phyloP scores from a whole-genome alignment of 2,329 filamentous ascomycete genomes.

The Fusarium vanettenii region DNA sequence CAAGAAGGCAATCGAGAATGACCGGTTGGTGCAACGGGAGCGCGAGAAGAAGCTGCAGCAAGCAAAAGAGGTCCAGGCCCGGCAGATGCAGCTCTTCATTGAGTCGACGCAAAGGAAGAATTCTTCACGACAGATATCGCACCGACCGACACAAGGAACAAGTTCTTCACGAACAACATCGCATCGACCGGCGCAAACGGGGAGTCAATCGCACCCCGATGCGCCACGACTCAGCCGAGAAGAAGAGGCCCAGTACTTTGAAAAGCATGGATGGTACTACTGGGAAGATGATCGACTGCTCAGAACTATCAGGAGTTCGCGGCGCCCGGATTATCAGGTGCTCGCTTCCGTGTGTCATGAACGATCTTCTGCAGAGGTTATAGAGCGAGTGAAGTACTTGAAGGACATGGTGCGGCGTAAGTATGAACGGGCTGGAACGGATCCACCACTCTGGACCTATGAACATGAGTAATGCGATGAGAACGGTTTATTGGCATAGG shows the following conservation, averaged over 20 bases:
- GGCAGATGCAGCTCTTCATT: slow-evolving; percentile 35
- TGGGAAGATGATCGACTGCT: slow-evolving; percentile 45
- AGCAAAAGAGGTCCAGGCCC: neutral
- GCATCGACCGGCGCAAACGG: slow-evolving; percentile 6
- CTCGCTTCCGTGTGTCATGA: slow-evolving; percentile 26
- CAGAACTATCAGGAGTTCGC: slow-evolving; percentile 33
- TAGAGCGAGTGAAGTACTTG: slow-evolving; percentile 33
- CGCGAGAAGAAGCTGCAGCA: slow-evolving; percentile 8
- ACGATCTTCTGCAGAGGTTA: slow-evolving; percentile 32
- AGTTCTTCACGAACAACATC: neutral
- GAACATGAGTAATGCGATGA: slow-evolving; percentile 9
- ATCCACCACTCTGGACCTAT: slow-evolving; percentile 44
- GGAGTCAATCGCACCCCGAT: neutral
- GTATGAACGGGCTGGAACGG: slow-evolving; percentile 21
- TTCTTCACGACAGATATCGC: neutral
- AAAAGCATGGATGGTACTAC: slow-evolving; percentile 39
- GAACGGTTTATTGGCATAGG: neutral
- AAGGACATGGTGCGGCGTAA: slow-evolving; percentile 33
- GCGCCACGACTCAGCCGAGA: neutral
- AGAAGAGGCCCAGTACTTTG: slow-evolving; percentile 27
- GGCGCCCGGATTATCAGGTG: slow-evolving; percentile 17
- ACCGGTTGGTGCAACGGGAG: slow-evolving; percentile 6
- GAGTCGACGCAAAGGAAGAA: slow-evolving; percentile 26
- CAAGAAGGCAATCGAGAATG: slow-evolving; percentile 7
- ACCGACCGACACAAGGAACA: slow-evolving; percentile 7